Conservation (phyloP, 495 filamentous ascomycete species). For the Lindgomyces ingoldianus region DNA sequence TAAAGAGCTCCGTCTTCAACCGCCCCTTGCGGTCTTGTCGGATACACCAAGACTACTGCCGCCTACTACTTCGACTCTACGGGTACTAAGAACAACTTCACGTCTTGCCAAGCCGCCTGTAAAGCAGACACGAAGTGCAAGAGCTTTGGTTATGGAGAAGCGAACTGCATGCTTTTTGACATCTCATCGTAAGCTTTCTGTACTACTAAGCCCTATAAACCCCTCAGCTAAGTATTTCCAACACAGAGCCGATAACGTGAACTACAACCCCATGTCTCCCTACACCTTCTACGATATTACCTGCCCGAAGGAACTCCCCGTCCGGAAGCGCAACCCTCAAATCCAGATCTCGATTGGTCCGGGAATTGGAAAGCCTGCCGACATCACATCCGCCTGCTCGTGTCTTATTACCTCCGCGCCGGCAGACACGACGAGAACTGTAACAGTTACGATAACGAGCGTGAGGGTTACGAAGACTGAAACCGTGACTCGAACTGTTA, state of each 20-base stretch:
- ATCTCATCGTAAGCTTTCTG: conserved; percentile 19
- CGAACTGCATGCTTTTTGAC: conserved; percentile 36
- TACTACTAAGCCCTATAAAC: neutral
- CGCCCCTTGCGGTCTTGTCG: conserved; percentile 26
- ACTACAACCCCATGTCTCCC: conserved; percentile 36
- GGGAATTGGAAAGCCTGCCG: neutral
- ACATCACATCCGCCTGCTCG: conserved; percentile 25
- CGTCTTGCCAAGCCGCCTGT: conserved; percentile 28
- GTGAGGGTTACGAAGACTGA: conserved; percentile 14
- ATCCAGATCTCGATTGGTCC: conserved; percentile 24
- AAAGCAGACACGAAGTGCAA: conserved; percentile 33
- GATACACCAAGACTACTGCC: conserved; percentile 25
- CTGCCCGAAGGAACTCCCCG: conserved; percentile 30
- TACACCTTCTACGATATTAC: conserved; percentile 33
- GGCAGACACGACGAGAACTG: conserved; percentile 12
- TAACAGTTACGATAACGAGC: conserved; percentile 8
- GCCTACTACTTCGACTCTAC: conserved; percentile 36
- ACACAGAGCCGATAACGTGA: conserved; percentile 23
- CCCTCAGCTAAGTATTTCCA: neutral
- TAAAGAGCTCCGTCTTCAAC: conserved; percentile 2
- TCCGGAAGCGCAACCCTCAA: conserved; percentile 32
- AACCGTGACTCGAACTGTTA: conserved; percentile 32
- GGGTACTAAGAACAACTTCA: conserved; percentile 34
- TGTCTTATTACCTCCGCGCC: conserved; percentile 25
- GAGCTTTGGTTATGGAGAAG: conserved; percentile 33